Conservation (phyloP, 2,329 filamentous ascomycete species). For the Claviceps sp. region DNA sequence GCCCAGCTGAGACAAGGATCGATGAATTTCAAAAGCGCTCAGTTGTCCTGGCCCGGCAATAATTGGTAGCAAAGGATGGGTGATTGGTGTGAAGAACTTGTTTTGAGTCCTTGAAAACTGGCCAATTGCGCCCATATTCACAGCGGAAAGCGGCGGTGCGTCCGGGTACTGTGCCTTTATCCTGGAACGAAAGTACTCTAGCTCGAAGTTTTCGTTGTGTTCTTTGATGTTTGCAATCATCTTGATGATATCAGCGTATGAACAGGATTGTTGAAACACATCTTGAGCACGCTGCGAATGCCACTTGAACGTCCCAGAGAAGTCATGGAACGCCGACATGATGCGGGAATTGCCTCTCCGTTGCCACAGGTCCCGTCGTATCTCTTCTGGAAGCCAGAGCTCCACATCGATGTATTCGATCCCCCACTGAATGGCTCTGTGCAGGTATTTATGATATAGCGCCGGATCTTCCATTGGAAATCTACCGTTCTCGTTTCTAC, state of each 20-base stretch:
- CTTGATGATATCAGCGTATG: conserved; percentile 76
- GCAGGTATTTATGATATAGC: conserved; percentile 67
- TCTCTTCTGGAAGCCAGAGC: conserved; percentile 69
- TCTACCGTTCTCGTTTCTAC: conserved; percentile 66
- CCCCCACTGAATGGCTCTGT: conserved; percentile 75
- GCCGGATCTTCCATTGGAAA: conserved; percentile 72
- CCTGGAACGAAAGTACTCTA: conserved; percentile 75
- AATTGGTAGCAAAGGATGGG: conserved; percentile 69
- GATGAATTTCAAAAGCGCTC: conserved; percentile 75
- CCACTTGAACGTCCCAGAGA: conserved; percentile 75
- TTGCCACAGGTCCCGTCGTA: conserved; percentile 53
- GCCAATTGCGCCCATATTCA: conserved; percentile 80
- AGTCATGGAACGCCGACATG: conserved; percentile 87
- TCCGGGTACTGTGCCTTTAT: conserved; percentile 57
- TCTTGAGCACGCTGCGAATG: conserved; percentile 57
- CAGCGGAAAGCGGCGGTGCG: conserved; percentile 61
- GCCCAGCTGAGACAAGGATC: conserved; percentile 62
- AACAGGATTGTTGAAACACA: conserved; percentile 57
- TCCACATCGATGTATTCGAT: conserved; percentile 86
- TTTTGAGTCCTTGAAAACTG: conserved; percentile 75
- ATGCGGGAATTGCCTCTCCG: conserved; percentile 67
- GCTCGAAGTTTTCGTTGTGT: conserved; percentile 77
- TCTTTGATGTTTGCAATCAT: conserved; percentile 78
- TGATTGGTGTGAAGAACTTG: conserved; percentile 78
- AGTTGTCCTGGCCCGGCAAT: conserved; percentile 78